phyloP scores from a whole-genome alignment of 2,329 filamentous ascomycete species.

The Corynespora cassiicola region DNA sequence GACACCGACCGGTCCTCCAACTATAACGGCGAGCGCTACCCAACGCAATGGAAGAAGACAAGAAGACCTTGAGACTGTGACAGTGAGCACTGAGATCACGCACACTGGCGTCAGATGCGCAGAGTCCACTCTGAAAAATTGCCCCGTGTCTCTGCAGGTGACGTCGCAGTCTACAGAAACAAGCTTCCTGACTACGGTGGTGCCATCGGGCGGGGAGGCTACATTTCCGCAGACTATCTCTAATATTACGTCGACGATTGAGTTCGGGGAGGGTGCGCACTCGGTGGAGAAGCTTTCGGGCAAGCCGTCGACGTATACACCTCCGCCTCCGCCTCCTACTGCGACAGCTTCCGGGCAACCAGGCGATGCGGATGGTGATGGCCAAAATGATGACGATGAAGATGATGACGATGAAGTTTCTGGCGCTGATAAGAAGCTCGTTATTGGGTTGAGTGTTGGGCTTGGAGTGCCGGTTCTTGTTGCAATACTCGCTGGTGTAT shows the following conservation, averaged over 20 bases:
- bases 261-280: constrained; percentile 53
- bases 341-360: constrained; percentile 4
- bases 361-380: neutral
- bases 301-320: constrained; percentile 53
- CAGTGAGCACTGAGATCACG: constrained; percentile 48
- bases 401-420: constrained; percentile 31
- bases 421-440: constrained; percentile 53
- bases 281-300: constrained; percentile 50
- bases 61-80: constrained; percentile 48
- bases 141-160: constrained; percentile 58
- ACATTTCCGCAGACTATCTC: constrained; percentile 50
- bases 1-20: constrained; percentile 22
- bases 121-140: constrained; percentile 53
- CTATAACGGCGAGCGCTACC: constrained; percentile 14
- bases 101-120: constrained; percentile 56
- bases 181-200: constrained; percentile 49
- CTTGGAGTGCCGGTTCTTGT: constrained; percentile 51
- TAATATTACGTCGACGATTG: constrained; percentile 24
- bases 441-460: constrained; percentile 59
- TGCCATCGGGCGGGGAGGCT: constrained; percentile 34
- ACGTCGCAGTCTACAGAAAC: constrained; percentile 48
- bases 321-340: constrained; percentile 35
- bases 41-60: constrained; percentile 8
- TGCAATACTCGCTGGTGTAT: constrained; percentile 19
- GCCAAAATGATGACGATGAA: constrained; percentile 1